These are phyloP conservation scores for Aristolochia fimbriata DNA, from an alignment of 164 flowering plant species.

Conservation along the genomic window DNA sequence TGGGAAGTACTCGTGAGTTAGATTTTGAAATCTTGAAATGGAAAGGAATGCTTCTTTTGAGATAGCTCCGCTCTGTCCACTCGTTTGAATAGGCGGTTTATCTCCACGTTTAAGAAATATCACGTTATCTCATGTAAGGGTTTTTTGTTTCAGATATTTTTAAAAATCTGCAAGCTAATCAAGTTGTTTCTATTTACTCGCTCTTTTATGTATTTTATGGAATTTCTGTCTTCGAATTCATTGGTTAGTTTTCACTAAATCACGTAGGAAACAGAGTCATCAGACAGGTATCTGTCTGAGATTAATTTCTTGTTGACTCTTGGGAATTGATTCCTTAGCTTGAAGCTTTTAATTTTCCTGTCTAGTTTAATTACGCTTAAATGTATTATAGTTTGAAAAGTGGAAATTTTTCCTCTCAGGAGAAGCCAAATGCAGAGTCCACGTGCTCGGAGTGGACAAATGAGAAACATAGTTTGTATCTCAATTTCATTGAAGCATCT, in stretches of 20 bases:
- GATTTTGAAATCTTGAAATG: too few relatives aligned
- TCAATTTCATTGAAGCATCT: slow-evolving; percentile 75
- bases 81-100: too few relatives aligned
- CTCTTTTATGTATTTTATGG: not conserved
- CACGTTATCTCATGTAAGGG: too few relatives aligned
- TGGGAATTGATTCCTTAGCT: not conserved
- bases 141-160: too few relatives aligned
- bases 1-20: too few relatives aligned
- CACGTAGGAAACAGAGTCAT: not conserved
- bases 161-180: not conserved
- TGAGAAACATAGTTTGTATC: slow-evolving; percentile 79
- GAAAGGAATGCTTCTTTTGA: too few relatives aligned
- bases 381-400: not conserved
- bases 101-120: too few relatives aligned
- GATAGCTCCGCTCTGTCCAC: too few relatives aligned
- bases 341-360: not conserved
- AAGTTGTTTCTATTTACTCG: not conserved
- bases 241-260: not conserved
- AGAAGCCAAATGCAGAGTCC: slow-evolving; percentile 18
- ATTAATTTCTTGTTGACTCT: not conserved
- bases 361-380: not conserved
- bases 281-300: not conserved
- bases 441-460: slow-evolving; percentile 61
- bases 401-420: slow-evolving; percentile 13
- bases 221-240: not conserved